phyloP scores from a whole-genome alignment of 1,139 yeast genomes.

The Nakaseomyces uthaithaninus region DNA sequence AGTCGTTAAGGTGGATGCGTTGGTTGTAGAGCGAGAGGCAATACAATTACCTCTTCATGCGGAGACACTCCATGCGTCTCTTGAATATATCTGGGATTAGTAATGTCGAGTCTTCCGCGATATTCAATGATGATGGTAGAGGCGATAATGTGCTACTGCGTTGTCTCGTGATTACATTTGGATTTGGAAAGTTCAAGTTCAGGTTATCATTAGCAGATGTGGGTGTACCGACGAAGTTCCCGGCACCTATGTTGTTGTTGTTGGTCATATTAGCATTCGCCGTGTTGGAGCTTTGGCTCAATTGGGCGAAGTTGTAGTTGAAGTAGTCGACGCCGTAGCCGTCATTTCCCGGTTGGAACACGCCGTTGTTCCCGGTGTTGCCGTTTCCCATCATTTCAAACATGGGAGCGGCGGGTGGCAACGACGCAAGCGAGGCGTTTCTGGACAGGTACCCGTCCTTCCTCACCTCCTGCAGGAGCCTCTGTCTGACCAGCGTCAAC shows the following conservation, averaged over 20 bases:
- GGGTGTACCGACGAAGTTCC: constrained; percentile 1
- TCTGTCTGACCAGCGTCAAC: constrained; percentile 24
- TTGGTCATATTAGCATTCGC: not conserved
- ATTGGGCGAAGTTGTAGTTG: constrained; percentile 5
- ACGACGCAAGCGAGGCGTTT: constrained; percentile 20
- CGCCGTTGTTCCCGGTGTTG: not conserved
- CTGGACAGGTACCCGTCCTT: constrained; percentile 25
- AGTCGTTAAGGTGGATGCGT: not conserved
- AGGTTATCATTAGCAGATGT: not conserved
- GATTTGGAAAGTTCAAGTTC: constrained; percentile 7
- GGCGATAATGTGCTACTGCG: constrained; percentile 13
- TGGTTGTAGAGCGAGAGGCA: not conserved
- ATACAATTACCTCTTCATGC: constrained; percentile 2
- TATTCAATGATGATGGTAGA: constrained; percentile 6
- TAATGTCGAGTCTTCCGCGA: constrained; percentile 1
- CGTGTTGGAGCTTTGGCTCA: not conserved
- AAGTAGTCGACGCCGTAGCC: constrained; percentile 3
- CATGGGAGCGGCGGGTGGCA: constrained; percentile 16
- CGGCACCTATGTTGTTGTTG: not conserved
- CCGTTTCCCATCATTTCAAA: constrained; percentile 11
- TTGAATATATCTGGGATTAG: constrained; percentile 3
- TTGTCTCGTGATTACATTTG: constrained; percentile 8
- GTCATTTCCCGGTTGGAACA: constrained; percentile 2
- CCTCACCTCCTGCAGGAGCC: constrained; percentile 25
- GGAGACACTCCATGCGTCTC: constrained; percentile 4